Evolutionary conservation across 306 rosid species (phyloP).

Genomic region (Casuarina equisetifolia): DNA sequence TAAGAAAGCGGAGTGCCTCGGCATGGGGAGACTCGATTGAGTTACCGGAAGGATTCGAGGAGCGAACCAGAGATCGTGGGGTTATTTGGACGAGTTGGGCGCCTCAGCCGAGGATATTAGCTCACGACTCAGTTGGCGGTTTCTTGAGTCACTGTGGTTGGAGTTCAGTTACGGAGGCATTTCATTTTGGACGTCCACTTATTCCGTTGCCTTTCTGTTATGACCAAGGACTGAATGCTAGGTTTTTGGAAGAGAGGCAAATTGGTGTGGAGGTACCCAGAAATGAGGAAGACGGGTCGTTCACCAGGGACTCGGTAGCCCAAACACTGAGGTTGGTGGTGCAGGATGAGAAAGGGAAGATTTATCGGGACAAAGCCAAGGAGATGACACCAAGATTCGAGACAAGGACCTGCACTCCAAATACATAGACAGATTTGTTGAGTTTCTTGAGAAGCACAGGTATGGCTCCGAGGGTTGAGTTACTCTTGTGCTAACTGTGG

Average conservation of each 20-base stretch:
- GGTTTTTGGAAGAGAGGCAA: too few species aligned
- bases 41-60: conserved; percentile 15
- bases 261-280: too few species aligned
- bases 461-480: neutral
- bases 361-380: neutral
- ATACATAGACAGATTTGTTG: conserved; percentile 17
- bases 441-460: neutral
- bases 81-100: conserved; percentile 55
- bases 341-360: conserved; percentile 35
- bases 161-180: conserved; percentile 45
- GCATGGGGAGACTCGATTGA: conserved; percentile 45
- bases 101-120: conserved; percentile 55
- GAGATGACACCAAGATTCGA: conserved; percentile 16
- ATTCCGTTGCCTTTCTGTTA: conserved; percentile 17
- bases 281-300: too few species aligned
- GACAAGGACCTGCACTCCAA: conserved; percentile 15
- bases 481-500: too few species aligned
- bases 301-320: neutral
- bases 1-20: conserved; percentile 30
- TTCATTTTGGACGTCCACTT: conserved; percentile 9
- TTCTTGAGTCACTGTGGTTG: conserved; percentile 16
- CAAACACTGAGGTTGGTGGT: conserved; percentile 31
- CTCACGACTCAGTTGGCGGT: conserved; percentile 49
- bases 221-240: conserved; percentile 32
- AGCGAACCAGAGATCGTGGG: neutral